These are phyloP conservation scores for Centaurea solstitialis DNA, from an alignment of 129 eudicot species.

Conservation along the genomic window DNA sequence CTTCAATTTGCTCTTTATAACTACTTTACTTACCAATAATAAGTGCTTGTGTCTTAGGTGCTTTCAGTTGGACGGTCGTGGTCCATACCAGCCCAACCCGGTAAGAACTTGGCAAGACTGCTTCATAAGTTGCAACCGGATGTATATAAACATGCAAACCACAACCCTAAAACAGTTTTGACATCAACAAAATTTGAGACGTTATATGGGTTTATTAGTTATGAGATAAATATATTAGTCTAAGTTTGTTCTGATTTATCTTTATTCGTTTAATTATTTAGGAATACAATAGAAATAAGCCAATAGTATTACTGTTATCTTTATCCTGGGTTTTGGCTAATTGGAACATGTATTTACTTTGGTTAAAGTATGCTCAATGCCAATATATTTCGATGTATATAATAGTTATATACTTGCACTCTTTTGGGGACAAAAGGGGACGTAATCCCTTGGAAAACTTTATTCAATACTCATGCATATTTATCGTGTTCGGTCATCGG, in stretches of 20 bases:
- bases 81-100: conserved; percentile 96
- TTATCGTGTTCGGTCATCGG: no score
- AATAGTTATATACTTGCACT: no score
- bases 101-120: conserved; percentile 59
- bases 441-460: no score
- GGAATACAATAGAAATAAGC: neutral
- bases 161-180: conserved; percentile 96
- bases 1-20: neutral
- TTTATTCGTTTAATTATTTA: neutral
- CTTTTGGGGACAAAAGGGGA: no score
- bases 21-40: neutral
- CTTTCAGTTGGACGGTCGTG: conserved; percentile 81
- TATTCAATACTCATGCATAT: no score
- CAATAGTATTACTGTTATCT: neutral
- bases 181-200: conserved; percentile 88
- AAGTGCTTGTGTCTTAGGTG: conserved; percentile 45
- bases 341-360: no score
- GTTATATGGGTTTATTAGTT: conserved; percentile 73
- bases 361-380: no score
- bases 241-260: neutral
- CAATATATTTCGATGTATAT: neutral
- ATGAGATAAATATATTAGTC: conserved; percentile 46
- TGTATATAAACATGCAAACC: conserved; percentile 80
- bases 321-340: neutral
- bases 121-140: conserved; percentile 67